phyloP scores from a whole-genome alignment of 2,329 filamentous ascomycete species.

The Claviceps fusiformis region DNA sequence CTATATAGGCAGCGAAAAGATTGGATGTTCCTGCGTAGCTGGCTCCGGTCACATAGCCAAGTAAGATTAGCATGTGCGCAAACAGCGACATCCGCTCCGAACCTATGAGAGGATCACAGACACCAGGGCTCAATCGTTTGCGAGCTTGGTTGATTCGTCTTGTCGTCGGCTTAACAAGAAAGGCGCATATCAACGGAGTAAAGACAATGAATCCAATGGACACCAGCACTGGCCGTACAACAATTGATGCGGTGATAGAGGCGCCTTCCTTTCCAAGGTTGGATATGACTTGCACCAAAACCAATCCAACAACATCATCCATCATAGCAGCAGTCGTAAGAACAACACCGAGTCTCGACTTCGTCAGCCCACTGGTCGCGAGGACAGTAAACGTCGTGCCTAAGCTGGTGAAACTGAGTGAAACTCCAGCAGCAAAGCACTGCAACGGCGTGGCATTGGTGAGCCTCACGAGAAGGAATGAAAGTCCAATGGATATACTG shows the following conservation, averaged over 20 bases:
- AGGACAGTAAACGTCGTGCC: slow-evolving; percentile 53
- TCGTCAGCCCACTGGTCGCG: slow-evolving; percentile 25
- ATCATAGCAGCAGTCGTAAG: slow-evolving; percentile 65
- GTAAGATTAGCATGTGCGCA: slow-evolving; percentile 34
- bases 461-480: slow-evolving; percentile 43
- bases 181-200: slow-evolving; percentile 32
- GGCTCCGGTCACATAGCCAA: slow-evolving; percentile 34
- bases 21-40: slow-evolving; percentile 50
- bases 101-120: slow-evolving; percentile 14
- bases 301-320: slow-evolving; percentile 64
- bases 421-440: slow-evolving; percentile 59
- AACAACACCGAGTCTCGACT: slow-evolving; percentile 42
- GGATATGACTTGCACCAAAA: slow-evolving; percentile 65
- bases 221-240: slow-evolving; percentile 32
- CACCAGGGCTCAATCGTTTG: slow-evolving; percentile 6
- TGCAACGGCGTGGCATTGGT: slow-evolving; percentile 40
- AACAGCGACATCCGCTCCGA: slow-evolving; percentile 24
- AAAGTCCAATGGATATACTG: slow-evolving; percentile 47
- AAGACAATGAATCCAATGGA: slow-evolving; percentile 36
- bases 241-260: slow-evolving; percentile 16
- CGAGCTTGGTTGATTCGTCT: slow-evolving; percentile 19
- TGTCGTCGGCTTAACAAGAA: slow-evolving; percentile 29
- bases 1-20: slow-evolving; percentile 49
- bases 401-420: slow-evolving; percentile 60
- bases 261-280: slow-evolving; percentile 34